Percentiles rank a stretch among this genome's conserved stretches.
phyloP scores from a whole-genome alignment of 768 basidiomycete genomes.

The Tulasnella sp. region DNA sequence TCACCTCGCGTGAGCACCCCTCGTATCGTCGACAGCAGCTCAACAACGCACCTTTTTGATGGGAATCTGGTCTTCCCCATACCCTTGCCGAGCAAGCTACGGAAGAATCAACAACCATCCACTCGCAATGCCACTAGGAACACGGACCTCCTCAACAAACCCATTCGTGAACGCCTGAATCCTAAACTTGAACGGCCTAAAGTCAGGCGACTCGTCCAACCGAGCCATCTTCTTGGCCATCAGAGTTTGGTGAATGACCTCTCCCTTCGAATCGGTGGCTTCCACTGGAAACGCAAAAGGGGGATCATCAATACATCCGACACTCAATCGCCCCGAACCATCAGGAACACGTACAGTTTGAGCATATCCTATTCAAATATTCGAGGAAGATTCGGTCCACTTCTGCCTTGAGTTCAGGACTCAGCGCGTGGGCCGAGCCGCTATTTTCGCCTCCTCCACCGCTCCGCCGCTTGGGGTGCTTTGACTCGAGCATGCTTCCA shows the following conservation, averaged over 20 bases:
- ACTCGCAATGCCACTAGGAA: background rate
- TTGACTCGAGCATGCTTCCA: background rate
- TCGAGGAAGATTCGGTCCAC: slow-evolving; percentile 87
- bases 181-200: slow-evolving; percentile 97
- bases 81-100: slow-evolving; percentile 72
- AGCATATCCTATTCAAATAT: slow-evolving; percentile 78
- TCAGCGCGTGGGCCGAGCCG: background rate
- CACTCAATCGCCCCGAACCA: background rate
- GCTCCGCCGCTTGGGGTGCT: background rate
- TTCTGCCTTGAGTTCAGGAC: slow-evolving; percentile 59
- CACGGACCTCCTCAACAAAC: slow-evolving; percentile 75
- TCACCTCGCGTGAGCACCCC: background rate
- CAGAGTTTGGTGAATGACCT: slow-evolving; percentile 92
- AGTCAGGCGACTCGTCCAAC: slow-evolving; percentile 90
- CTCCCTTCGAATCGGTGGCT: slow-evolving; percentile 85
- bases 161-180: slow-evolving; percentile 96
- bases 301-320: background rate
- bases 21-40: background rate
- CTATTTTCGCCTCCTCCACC: background rate
- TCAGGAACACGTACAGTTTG: slow-evolving; percentile 51
- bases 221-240: slow-evolving; percentile 91
- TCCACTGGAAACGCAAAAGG: slow-evolving; percentile 55
- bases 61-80: slow-evolving; percentile 87
- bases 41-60: slow-evolving; percentile 71
- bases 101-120: background rate